A percentile compares a stretch with the other conserved stretches of the same genome.
These are phyloP conservation scores for Stephania cephalantha DNA, from an alignment of 164 flowering plant species.

Conservation along the genomic window DNA sequence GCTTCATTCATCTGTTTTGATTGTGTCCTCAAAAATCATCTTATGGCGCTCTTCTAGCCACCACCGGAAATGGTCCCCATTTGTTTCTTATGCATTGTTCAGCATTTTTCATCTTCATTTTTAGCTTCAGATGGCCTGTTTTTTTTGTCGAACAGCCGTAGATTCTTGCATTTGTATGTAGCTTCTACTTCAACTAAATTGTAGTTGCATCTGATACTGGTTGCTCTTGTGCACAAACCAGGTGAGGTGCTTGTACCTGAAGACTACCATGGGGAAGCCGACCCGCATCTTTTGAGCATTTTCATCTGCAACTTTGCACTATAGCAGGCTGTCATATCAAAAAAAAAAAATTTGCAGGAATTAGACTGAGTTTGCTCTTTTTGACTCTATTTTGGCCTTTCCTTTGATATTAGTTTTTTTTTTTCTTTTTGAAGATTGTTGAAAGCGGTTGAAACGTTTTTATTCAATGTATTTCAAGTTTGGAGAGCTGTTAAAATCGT, in stretches of 20 bases:
- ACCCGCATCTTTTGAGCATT: slow-evolving; percentile 16
- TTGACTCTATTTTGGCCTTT: not conserved
- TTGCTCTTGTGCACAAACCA: slow-evolving; percentile 6
- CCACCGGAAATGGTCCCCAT: not conserved
- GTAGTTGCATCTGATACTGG: not conserved
- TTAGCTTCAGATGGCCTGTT: not conserved
- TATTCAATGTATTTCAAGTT: not conserved
- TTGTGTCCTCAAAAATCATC: too few species aligned
- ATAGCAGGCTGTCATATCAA: not conserved
- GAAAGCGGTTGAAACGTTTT: not conserved
- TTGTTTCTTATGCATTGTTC: not conserved
- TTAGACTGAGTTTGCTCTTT: not conserved
- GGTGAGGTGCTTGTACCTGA: slow-evolving; percentile 28
- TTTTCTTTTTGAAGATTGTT: not conserved
- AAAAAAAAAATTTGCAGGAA: too few species aligned
- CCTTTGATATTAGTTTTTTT: not conserved
- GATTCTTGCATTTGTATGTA: not conserved
- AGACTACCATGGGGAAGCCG: slow-evolving; percentile 28
- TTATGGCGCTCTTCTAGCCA: not conserved
- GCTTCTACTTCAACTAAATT: not conserved
- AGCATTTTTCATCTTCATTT: not conserved
- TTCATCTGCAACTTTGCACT: not conserved
- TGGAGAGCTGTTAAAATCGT: not conserved
- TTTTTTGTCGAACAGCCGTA: not conserved
- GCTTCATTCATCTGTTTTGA: not conserved